phyloP scores from a whole-genome alignment of 139 green algal genomes.

The Picochlorum costavermella region DNA sequence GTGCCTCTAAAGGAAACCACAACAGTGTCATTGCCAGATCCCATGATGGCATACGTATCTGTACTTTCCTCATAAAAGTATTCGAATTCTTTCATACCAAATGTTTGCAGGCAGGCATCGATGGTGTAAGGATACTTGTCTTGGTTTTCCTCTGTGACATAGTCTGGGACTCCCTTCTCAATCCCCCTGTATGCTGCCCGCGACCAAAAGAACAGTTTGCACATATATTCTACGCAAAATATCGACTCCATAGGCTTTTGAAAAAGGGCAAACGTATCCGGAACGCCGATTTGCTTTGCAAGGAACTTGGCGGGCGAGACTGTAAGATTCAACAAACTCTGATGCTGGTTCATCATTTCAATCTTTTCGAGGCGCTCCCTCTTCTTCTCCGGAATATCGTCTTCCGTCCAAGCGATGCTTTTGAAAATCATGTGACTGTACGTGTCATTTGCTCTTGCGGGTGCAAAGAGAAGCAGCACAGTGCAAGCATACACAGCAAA shows the following conservation, averaged over 20 bases:
- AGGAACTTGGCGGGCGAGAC: not conserved
- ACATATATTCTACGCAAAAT: slow-evolving; percentile 52
- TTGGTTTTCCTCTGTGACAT: not conserved
- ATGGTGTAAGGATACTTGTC: not conserved
- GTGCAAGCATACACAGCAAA: not conserved
- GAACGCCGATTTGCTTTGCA: not conserved
- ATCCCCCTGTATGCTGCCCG: slow-evolving; percentile 37
- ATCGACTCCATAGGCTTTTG: slow-evolving; percentile 29
- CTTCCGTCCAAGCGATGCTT: not conserved
- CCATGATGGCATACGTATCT: slow-evolving; percentile 31
- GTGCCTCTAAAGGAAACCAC: slow-evolving; percentile 38
- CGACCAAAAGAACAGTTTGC: slow-evolving; percentile 54
- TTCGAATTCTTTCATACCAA: slow-evolving; percentile 6
- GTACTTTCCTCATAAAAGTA: slow-evolving; percentile 33
- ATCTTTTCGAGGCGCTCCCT: too few species aligned
- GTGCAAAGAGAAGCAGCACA: not conserved
- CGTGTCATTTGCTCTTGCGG: not conserved
- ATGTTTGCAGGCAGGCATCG: not conserved
- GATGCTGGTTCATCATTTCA: not conserved
- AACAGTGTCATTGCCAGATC: slow-evolving; percentile 21
- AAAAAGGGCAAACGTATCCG: not conserved
- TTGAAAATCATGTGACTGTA: not conserved
- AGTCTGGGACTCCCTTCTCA: not conserved
- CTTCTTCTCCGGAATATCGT: not conserved
- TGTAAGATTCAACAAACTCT: not conserved